Evolutionary conservation across 805 yeast species (phyloP).

Genomic region (Priceomyces medius): DNA sequence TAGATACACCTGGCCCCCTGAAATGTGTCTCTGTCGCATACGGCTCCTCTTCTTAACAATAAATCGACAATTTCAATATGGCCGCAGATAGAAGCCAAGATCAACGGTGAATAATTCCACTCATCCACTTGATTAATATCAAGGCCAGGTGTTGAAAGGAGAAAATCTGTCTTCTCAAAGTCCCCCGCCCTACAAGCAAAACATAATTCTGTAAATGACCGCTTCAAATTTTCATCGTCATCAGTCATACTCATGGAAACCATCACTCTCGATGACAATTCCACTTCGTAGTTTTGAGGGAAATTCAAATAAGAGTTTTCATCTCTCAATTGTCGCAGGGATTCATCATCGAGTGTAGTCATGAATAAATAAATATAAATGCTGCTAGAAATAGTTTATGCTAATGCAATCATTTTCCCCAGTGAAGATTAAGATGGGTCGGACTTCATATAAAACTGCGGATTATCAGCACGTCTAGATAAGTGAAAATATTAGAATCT

Average conservation of each 20-base stretch:
- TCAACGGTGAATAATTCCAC: constrained; percentile 75
- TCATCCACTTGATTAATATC: constrained; percentile 57
- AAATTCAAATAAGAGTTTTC: not conserved
- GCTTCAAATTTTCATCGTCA: constrained; percentile 1
- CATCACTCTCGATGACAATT: constrained; percentile 1
- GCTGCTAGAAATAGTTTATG: too few species aligned
- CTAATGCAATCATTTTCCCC: too few species aligned
- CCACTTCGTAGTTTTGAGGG: not conserved
- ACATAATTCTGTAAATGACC: constrained; percentile 49
- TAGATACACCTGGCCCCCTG: constrained; percentile 76
- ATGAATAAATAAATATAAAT: too few species aligned
- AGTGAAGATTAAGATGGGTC: too few species aligned
- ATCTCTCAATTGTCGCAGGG: not conserved
- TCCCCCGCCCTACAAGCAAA: constrained; percentile 72
- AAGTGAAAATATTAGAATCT: too few species aligned
- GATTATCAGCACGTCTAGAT: too few species aligned
- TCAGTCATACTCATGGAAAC: not conserved
- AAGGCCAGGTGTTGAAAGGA: constrained; percentile 44
- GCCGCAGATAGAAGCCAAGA: constrained; percentile 73
- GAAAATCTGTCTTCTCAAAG: constrained; percentile 56
- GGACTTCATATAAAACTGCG: too few species aligned
- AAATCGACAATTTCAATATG: constrained; percentile 63
- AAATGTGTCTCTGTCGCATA: constrained; percentile 77
- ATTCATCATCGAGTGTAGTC: not conserved
- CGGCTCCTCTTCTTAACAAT: constrained; percentile 63